phyloP scores from a whole-genome alignment of 1,284 basidiomycete species.

The Heterobasidion irregulare region DNA sequence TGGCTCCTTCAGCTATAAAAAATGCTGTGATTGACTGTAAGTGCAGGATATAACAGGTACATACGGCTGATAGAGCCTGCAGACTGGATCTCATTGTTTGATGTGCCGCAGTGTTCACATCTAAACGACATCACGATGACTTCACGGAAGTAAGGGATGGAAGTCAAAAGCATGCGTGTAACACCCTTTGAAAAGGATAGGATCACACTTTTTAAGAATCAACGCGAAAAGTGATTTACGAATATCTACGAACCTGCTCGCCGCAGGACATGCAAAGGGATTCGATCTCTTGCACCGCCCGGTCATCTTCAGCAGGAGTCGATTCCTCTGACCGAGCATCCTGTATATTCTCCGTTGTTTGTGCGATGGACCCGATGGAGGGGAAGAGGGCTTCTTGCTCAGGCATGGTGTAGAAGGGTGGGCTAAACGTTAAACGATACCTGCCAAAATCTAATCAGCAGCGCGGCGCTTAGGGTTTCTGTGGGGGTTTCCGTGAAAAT shows the following conservation, averaged over 20 bases:
- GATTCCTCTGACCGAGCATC: constrained; percentile 19
- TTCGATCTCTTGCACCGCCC: constrained; percentile 74
- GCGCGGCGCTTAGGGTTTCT: no score
- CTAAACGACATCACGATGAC: constrained; percentile 95
- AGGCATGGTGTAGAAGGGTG: constrained; percentile 16
- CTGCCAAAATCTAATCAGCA: no score
- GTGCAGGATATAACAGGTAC: constrained; percentile 17
- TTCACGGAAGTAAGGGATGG: constrained; percentile 95
- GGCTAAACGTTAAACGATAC: no score
- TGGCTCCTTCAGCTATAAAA: constrained; percentile 42
- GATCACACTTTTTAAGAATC: constrained; percentile 14
- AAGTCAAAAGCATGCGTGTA: constrained; percentile 90
- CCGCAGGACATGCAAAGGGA: constrained; percentile 94
- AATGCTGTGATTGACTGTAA: background rate
- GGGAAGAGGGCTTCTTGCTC: constrained; percentile 33
- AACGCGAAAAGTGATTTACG: background rate
- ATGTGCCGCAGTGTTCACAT: constrained; percentile 87
- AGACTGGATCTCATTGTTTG: constrained; percentile 94
- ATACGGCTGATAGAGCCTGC: constrained; percentile 84
- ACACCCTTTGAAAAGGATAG: constrained; percentile 47
- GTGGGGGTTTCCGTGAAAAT: no score
- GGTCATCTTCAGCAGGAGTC: constrained; percentile 43
- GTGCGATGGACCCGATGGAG: constrained; percentile 35
- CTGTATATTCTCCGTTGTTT: constrained; percentile 25
- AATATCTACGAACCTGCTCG: constrained; percentile 58